Evolutionary conservation across 2,329 filamentous ascomycete species (phyloP).

Genomic region (Teratosphaeria destructans): DNA sequence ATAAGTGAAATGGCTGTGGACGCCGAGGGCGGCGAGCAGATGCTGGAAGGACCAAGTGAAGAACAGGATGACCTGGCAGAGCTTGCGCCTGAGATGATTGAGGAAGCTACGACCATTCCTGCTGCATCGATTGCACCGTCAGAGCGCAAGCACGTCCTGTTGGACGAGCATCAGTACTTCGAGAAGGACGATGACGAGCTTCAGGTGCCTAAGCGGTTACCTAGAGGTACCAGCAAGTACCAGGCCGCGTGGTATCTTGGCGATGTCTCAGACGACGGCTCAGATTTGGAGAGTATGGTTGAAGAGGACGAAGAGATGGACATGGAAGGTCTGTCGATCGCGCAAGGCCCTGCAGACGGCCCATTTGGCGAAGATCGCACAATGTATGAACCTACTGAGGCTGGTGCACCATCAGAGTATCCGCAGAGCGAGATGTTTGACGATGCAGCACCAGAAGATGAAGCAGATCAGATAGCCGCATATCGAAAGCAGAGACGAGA

Average conservation of each 20-base stretch:
- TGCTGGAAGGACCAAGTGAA: conserved; percentile 61
- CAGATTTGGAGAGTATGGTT: conserved; percentile 60
- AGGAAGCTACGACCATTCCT: conserved; percentile 49
- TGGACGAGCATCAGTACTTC: conserved; percentile 98
- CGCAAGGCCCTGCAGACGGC: conserved; percentile 65
- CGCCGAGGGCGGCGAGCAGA: conserved; percentile 43
- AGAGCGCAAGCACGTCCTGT: conserved; percentile 67
- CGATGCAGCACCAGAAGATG: conserved; percentile 69
- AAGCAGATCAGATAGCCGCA: conserved; percentile 68
- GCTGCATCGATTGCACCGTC: conserved; percentile 39
- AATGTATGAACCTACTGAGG: conserved; percentile 48
- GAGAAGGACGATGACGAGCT: conserved; percentile 68
- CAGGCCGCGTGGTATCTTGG: conserved; percentile 89
- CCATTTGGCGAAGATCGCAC: conserved; percentile 34
- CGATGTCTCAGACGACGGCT: conserved; percentile 72
- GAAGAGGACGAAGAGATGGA: conserved; percentile 50
- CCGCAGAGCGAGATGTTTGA: conserved; percentile 88
- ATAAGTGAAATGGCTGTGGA: conserved; percentile 56
- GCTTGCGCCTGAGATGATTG: conserved; percentile 68
- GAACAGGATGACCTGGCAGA: conserved; percentile 76
- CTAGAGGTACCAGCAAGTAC: conserved; percentile 85
- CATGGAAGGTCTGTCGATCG: conserved; percentile 36
- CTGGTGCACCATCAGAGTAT: conserved; percentile 70
- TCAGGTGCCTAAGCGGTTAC: conserved; percentile 60
- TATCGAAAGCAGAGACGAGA: conserved; percentile 69